These are phyloP conservation scores for Diaporthe ampelina DNA, from an alignment of 2,329 filamentous ascomycete genomes.

Conservation along the genomic window DNA sequence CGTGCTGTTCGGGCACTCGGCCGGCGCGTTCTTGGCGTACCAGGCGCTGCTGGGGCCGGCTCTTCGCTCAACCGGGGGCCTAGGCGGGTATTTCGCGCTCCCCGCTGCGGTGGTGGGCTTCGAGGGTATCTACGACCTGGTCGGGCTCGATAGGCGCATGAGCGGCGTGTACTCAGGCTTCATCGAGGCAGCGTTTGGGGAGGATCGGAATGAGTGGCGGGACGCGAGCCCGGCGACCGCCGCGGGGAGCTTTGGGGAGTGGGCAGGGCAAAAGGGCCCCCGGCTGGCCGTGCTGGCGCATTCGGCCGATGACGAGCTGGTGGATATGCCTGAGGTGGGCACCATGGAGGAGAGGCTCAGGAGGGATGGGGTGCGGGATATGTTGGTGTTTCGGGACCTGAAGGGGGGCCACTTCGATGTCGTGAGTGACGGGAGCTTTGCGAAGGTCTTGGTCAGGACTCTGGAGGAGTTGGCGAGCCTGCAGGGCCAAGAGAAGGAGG, in stretches of 20 bases:
- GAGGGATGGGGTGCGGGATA: constrained; percentile 52
- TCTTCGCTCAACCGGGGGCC: constrained; percentile 38
- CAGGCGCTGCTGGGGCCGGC: constrained; percentile 67
- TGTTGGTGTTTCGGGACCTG: constrained; percentile 61
- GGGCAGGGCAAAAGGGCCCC: constrained; percentile 47
- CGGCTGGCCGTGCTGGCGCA: constrained; percentile 58
- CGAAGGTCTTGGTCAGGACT: constrained; percentile 58
- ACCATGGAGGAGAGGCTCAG: constrained; percentile 65
- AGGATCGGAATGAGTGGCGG: constrained; percentile 63
- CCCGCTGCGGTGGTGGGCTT: constrained; percentile 71
- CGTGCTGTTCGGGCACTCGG: constrained; percentile 73
- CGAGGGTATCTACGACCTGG: constrained; percentile 77
- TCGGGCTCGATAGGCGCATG: constrained; percentile 63
- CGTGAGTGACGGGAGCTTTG: constrained; percentile 72
- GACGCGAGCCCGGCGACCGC: constrained; percentile 67
- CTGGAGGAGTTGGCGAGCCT: constrained; percentile 42
- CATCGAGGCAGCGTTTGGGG: constrained; percentile 72
- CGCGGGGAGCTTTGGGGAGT: constrained; percentile 57
- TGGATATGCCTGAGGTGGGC: constrained; percentile 71
- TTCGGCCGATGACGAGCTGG: constrained; percentile 62
- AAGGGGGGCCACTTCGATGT: constrained; percentile 74
- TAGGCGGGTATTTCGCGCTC: constrained; percentile 50
- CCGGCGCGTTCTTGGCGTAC: constrained; percentile 73
- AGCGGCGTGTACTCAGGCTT: constrained; percentile 68
- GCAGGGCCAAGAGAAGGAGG: neutral